Base-by-base conservation (phyloP, 495 filamentous ascomycete genomes). In the Elaphomyces granulatus region DNA sequence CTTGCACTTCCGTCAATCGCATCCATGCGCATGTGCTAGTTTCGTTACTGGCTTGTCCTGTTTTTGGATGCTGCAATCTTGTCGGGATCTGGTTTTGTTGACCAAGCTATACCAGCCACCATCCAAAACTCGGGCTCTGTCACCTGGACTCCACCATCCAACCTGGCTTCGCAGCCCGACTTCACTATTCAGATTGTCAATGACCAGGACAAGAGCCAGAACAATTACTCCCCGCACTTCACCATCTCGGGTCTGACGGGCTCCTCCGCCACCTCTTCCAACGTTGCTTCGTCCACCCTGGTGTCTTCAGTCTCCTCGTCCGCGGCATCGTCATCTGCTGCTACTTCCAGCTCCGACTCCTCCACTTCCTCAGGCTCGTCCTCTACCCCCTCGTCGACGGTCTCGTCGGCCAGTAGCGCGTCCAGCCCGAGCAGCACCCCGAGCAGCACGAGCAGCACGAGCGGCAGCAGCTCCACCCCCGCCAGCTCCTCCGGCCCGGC, bases 201-300 rank as follows among this genome's bases (percentile, higher is more conserved):
- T 44, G 73, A 70, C 45, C 36, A 34, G 3, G 52, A 75, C 48
- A 20, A 55, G 2, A 40, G 41, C 37, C 41, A 64, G 33, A 54
- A 56, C 53, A 80, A 81, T 60, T 81, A 73, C 60, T 67, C 72
- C 15, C 70, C 72, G 4, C 63, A 59, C 21, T 80, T 81, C 57
- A 49, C 55, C 18, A 63, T 81, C 20, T 50, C 67, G 16, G 74
- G 71, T 19, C 54, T 58, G 19, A 66, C 63, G 36, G 67, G 53
- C 18, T 52, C 59, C 2, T 45, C 55, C 2, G 46, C 63, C 4
- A 39, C 45, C 9, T 46, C 47, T 38, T 52, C 66, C n/a, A 58
- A 55, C 37, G 33, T 58, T n/a, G 28, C 46, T 23, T 42, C 32
- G 37, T 40, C 46, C 20, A 40, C 16, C 33, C 34, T 49, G 12